Conservation (phyloP, 768 basidiomycete genomes). For the Tricholoma hemisulphureum region DNA sequence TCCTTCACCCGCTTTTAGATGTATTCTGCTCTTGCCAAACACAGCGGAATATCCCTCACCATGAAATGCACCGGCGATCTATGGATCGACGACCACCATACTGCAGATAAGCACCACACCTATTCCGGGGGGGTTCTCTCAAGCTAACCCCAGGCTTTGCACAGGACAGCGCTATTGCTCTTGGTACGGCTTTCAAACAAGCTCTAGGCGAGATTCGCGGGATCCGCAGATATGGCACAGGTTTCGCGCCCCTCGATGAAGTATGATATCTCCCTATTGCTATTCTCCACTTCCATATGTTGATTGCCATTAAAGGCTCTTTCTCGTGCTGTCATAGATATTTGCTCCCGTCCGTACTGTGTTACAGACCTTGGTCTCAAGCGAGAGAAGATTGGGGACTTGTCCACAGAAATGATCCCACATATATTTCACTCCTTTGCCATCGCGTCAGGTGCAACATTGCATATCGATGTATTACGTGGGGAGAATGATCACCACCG, state of each 20-base stretch:
- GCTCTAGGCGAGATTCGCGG: constrained; percentile 94
- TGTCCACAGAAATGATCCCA: constrained; percentile 97
- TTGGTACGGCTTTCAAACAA: constrained; percentile 89
- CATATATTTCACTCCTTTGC: constrained; percentile 98
- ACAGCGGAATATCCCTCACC: constrained; percentile 88
- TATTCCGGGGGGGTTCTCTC: neutral
- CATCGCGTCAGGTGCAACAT: constrained; percentile 90
- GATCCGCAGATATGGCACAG: constrained; percentile 93
- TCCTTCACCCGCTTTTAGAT: constrained; percentile 53
- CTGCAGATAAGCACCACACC: constrained; percentile 76
- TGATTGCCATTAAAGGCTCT: constrained; percentile 60
- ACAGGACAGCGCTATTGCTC: constrained; percentile 89
- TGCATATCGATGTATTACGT: constrained; percentile 91
- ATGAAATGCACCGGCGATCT: constrained; percentile 94
- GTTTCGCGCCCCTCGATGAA: constrained; percentile 96
- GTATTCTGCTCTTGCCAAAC: constrained; percentile 97
- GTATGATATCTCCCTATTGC: constrained; percentile 39
- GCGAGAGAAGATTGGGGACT: constrained; percentile 90
- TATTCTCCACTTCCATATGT: neutral
- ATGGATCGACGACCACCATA: constrained; percentile 98
- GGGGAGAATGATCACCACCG: constrained; percentile 98
- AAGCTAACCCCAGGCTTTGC: constrained; percentile 20
- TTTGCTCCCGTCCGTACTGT: constrained; percentile 96
- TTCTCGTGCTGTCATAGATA: constrained; percentile 95
- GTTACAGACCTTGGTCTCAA: constrained; percentile 85